Conservation (phyloP, 139 green algal genomes). For the Chlamydomonas sp. region DNA sequence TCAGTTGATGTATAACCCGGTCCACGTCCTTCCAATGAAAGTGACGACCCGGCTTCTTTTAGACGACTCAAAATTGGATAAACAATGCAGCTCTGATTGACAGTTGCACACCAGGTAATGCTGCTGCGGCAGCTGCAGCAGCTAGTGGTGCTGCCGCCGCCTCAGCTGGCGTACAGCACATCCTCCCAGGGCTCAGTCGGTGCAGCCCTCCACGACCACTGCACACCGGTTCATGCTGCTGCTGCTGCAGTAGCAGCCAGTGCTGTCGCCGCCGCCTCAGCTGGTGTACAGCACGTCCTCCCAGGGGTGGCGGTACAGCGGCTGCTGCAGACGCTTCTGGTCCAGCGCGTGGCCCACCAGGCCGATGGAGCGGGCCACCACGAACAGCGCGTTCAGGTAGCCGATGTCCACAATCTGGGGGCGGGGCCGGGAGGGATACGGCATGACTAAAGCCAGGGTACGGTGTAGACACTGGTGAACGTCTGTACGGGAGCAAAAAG, state of each 20-base stretch:
- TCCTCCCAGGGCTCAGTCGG: slow-evolving; percentile 78
- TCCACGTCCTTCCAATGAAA: too few relatives aligned
- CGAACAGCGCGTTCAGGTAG: slow-evolving; percentile 96
- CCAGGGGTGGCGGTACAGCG: slow-evolving; percentile 92
- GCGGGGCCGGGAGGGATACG: not conserved
- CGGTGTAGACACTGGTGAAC: slow-evolving; percentile 32
- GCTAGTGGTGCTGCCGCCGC: too few relatives aligned
- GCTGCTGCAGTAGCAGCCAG: too few relatives aligned
- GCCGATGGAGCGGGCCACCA: slow-evolving; percentile 93
- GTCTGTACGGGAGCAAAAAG: not conserved
- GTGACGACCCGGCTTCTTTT: too few relatives aligned
- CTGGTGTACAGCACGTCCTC: slow-evolving; percentile 80
- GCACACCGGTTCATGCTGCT: too few relatives aligned
- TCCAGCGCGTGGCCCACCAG: slow-evolving; percentile 94
- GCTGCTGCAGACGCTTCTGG: slow-evolving; percentile 93
- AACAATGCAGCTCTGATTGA: too few relatives aligned
- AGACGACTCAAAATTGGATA: too few relatives aligned
- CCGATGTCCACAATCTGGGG: slow-evolving; percentile 52
- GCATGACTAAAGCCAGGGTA: not conserved
- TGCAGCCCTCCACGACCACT: too few relatives aligned
- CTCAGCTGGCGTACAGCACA: slow-evolving; percentile 72
- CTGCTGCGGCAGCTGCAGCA: too few relatives aligned
- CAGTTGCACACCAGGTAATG: too few relatives aligned
- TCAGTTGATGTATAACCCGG: too few relatives aligned
- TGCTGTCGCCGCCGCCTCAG: not conserved